phyloP scores from a whole-genome alignment of 2,329 filamentous ascomycete genomes.

The Fusarium udum region DNA sequence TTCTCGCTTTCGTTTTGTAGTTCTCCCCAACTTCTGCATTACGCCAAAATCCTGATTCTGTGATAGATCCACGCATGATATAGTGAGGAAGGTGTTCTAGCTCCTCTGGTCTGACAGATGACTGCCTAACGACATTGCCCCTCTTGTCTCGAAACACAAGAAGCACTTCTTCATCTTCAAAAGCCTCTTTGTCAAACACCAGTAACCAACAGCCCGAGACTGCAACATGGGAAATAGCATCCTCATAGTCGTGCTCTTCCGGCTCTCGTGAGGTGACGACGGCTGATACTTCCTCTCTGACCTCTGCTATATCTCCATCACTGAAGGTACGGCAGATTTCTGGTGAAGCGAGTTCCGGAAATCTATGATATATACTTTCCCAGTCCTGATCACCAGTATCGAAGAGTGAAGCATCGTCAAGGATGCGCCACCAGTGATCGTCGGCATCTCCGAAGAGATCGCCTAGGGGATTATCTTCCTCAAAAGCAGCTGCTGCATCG shows the following conservation, averaged over 20 bases:
- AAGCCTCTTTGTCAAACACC: not conserved
- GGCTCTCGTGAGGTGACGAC: not conserved
- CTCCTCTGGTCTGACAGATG: rapidly evolving
- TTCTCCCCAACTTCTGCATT: not conserved
- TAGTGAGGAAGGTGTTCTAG: not conserved
- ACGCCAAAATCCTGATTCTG: not conserved
- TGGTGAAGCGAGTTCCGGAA: not conserved
- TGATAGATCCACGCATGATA: not conserved
- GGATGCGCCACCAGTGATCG: not conserved
- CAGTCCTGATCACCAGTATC: not conserved
- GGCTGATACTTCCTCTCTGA: not conserved
- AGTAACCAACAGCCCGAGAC: not conserved
- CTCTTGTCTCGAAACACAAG: not conserved
- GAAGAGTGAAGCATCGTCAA: not conserved
- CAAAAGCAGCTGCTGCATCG: not conserved
- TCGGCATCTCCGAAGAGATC: not conserved
- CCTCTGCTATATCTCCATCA: rapidly evolving
- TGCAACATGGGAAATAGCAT: not conserved
- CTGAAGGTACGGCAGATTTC: not conserved
- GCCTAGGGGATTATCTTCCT: not conserved
- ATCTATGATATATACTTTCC: not conserved
- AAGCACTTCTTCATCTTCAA: not conserved
- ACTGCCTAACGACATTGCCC: not conserved
- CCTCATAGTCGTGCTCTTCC: not conserved
- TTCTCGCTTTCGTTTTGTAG: not conserved